Base-by-base conservation (phyloP, 2,329 filamentous ascomycete species). In the Orbilia blumenaviensis region DNA sequence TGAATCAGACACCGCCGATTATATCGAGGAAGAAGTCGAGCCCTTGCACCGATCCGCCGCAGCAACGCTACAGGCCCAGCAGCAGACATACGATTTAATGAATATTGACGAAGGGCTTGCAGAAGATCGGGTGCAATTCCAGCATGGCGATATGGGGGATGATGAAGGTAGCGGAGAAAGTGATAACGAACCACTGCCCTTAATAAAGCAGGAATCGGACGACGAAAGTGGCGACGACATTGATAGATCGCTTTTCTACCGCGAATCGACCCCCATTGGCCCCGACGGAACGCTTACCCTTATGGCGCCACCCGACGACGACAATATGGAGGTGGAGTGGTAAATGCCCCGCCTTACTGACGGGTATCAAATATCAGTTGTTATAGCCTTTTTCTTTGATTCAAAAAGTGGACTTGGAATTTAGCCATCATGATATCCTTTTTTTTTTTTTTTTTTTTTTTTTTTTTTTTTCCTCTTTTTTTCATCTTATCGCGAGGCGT, bases 1-100 rank as follows among this genome's bases (percentile, higher is more conserved):
- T 21, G 72, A 69, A 25, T 29, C 34, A 1, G 72, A 69, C 2
- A 29, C 42, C 2, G 72, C 38, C 5, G 64, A 76, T 12, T 60
- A 48, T 8, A 67, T 74, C 16, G 62, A 74, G 27, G 69, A 74
- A 0, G 62, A 66, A 50, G 54, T 74, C 2, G 69, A 66, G 25
- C 61, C 67, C 16, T 48, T 64, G 5, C 23, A 38, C 2, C 50
- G 12, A 38, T 72, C 66, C 14, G 66, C 66, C 8, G 46, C 58
- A 3, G 38, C 52, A 7, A 27, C 48, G 23, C 16, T 54, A 10
- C 32, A n/a, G 10, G 36, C 34, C 14, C 63, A 46, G 25, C 16
- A 34, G 2, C 36, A 42, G 8, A 5, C 21, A 4, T 27, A 64
- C 14, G 12, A 42, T 14, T 32, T 32, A 10, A 56, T 44, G 18